These are phyloP conservation scores for Populus ilicifolia DNA, from an alignment of 345 rosid species.

Conservation along the genomic window DNA sequence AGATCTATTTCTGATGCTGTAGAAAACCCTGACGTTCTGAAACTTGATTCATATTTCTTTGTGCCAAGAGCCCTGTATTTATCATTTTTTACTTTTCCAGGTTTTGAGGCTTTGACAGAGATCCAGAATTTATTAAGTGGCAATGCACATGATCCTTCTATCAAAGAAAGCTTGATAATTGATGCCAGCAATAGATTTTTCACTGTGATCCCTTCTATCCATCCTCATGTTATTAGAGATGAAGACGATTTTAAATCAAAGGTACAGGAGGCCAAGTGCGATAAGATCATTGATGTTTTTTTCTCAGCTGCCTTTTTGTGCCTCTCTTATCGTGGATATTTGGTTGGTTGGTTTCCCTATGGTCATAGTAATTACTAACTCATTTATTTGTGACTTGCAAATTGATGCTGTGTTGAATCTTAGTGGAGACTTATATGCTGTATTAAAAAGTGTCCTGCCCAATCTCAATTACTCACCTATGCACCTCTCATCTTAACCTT, in stretches of 20 bases:
- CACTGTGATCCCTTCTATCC: slow-evolving; percentile 83
- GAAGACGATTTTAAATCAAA: slow-evolving; percentile 85
- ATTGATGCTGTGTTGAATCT: background rate
- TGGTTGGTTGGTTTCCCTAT: background rate
- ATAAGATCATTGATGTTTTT: background rate
- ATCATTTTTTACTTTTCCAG: slow-evolving; percentile 30
- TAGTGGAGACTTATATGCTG: background rate
- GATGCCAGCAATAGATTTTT: slow-evolving; percentile 97
- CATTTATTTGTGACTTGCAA: background rate
- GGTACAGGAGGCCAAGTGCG: slow-evolving; percentile 35
- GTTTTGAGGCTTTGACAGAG: slow-evolving; percentile 89
- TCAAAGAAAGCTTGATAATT: slow-evolving; percentile 70
- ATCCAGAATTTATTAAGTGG: slow-evolving; percentile 69
- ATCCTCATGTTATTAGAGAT: slow-evolving; percentile 81
- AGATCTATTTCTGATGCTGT: background rate
- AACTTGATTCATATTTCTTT: slow-evolving; percentile 15
- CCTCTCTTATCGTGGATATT: background rate
- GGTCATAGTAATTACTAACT: background rate
- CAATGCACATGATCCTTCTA: slow-evolving; percentile 38
- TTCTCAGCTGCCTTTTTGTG: background rate
- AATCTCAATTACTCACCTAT: background rate
- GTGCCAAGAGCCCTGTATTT: background rate
- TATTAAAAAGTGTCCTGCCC: background rate
- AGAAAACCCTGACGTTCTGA: background rate
- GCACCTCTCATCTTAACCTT: background rate